Evolutionary conservation across 2,329 filamentous ascomycete genomes (phyloP).

Genomic region (Fusarium transvaalense): DNA sequence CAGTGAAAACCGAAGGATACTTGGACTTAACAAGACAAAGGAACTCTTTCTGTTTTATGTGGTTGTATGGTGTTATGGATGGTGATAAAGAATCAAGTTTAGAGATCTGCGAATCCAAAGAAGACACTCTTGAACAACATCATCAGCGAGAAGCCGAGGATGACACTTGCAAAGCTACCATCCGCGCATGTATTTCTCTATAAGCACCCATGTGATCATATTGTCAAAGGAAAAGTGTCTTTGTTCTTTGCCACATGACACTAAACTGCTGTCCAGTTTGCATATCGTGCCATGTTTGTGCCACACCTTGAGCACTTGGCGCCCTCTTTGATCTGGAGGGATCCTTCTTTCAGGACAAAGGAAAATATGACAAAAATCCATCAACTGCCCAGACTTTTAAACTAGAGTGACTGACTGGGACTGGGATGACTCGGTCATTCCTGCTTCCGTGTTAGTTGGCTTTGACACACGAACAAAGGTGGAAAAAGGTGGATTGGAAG

Average conservation of each 20-base stretch:
- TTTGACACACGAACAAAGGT: slow-evolving; percentile 18
- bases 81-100: neutral
- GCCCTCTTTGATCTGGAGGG: neutral
- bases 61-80: neutral
- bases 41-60: neutral
- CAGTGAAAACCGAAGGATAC: neutral
- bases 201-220: neutral
- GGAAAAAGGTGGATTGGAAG: slow-evolving; percentile 25
- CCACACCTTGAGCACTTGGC: neutral
- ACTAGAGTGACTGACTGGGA: neutral
- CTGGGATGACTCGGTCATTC: slow-evolving; percentile 13
- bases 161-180: neutral
- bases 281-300: neutral
- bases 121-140: neutral
- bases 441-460: slow-evolving; percentile 23
- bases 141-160: too few species aligned
- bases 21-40: too few species aligned
- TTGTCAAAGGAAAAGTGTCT: neutral
- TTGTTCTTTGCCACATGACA: slow-evolving; percentile 9
- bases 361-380: neutral
- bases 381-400: neutral
- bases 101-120: neutral
- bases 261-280: neutral
- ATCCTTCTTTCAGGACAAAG: neutral
- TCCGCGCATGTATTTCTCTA: neutral